These are phyloP conservation scores for Podosphaera xanthii DNA, from an alignment of 2,329 filamentous ascomycete species.

Conservation along the genomic window DNA sequence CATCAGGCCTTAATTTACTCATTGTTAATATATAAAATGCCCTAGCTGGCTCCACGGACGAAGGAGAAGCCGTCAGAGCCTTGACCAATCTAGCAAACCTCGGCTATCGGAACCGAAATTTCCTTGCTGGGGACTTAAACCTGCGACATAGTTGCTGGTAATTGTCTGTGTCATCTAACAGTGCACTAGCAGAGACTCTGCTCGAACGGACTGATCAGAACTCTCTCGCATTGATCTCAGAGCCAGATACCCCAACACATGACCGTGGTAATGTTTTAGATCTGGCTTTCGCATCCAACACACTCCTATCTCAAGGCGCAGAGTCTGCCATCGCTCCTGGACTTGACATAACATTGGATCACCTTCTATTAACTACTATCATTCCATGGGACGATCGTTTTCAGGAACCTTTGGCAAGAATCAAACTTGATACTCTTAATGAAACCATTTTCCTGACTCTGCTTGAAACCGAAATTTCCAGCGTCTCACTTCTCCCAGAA, in stretches of 20 bases:
- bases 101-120: too few relatives aligned
- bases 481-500: not conserved
- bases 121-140: not conserved
- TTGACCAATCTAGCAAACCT: too few relatives aligned
- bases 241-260: not conserved
- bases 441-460: not conserved
- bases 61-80: too few relatives aligned
- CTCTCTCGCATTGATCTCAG: not conserved
- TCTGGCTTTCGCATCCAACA: not conserved
- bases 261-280: not conserved
- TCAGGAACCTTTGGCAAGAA: not conserved
- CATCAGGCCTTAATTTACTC: not conserved
- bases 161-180: not conserved
- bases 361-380: not conserved
- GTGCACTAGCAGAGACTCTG: not conserved
- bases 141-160: not conserved
- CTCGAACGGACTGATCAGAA: not conserved
- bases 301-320: not conserved
- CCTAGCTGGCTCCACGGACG: not conserved
- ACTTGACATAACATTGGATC: not conserved
- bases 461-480: not conserved
- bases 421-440: not conserved
- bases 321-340: not conserved
- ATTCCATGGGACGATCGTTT: not conserved
- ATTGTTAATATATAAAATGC: not conserved